A percentile compares a stretch with the other conserved stretches of the same genome.
phyloP scores from a whole-genome alignment of 768 basidiomycete genomes.

The Kwoniella dejecticola region DNA sequence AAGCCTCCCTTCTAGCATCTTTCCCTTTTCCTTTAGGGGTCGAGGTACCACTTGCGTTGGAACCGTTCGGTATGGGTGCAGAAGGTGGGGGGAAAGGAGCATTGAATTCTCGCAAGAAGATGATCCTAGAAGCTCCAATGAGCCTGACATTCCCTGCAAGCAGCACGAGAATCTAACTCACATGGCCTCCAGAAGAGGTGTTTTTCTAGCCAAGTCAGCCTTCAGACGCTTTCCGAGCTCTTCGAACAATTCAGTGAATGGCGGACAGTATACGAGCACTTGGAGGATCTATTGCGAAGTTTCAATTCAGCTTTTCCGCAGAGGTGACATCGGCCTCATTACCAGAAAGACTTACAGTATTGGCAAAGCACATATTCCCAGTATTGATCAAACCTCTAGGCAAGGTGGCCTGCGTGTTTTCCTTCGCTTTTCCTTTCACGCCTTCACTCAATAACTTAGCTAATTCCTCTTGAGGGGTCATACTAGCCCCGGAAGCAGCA shows the following conservation, averaged over 20 bases:
- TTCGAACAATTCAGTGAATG: conserved; percentile 75
- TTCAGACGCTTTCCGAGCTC: conserved; percentile 66
- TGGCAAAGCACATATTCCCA: conserved; percentile 98
- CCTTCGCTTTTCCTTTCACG: conserved; percentile 30
- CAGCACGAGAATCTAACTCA: conserved; percentile 38
- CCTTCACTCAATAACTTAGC: conserved; percentile 43
- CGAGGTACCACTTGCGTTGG: conserved; percentile 12
- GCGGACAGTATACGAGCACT: conserved; percentile 82
- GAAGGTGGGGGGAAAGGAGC: conserved; percentile 25
- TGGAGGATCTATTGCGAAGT: conserved; percentile 67
- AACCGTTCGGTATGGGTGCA: conserved; percentile 11
- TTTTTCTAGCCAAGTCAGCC: conserved; percentile 56
- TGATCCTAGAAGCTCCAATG: conserved; percentile 58
- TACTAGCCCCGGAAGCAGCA: conserved; percentile 33
- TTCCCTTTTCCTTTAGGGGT: conserved; percentile 21
- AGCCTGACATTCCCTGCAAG: conserved; percentile 36
- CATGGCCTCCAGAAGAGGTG: conserved; percentile 59
- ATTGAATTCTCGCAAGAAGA: conserved; percentile 77
- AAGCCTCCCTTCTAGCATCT: conserved; percentile 59
- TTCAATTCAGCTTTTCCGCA: background rate
- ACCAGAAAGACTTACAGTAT: conserved; percentile 70
- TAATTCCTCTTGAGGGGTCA: conserved; percentile 46
- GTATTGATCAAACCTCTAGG: conserved; percentile 81
- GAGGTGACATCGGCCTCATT: no score
- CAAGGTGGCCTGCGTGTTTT: conserved; percentile 27